phyloP scores from a whole-genome alignment of 2,329 filamentous ascomycete species.

The Bipolaris oryzae region DNA sequence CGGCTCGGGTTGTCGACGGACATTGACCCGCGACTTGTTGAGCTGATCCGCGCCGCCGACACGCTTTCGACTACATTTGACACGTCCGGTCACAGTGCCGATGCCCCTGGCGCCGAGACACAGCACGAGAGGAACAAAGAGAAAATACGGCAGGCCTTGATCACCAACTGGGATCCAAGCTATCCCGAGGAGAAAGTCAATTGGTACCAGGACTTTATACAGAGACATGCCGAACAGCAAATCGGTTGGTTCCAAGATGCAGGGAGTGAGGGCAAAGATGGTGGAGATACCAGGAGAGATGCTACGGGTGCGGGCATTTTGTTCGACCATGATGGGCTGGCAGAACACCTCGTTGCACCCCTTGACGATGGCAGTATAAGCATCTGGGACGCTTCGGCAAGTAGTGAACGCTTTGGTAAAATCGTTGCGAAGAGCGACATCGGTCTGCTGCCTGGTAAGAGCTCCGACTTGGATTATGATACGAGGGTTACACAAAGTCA shows the following conservation, averaged over 20 bases:
- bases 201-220: slow-evolving; percentile 91
- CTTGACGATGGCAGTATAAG: slow-evolving; percentile 88
- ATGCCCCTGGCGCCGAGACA: slow-evolving; percentile 40
- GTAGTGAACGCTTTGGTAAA: slow-evolving; percentile 65
- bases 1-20: slow-evolving; percentile 35
- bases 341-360: slow-evolving; percentile 72
- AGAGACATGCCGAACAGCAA: slow-evolving; percentile 74
- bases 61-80: slow-evolving; percentile 36
- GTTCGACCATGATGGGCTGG: slow-evolving; percentile 61
- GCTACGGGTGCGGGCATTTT: slow-evolving; percentile 73
- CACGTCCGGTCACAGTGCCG: slow-evolving; percentile 29
- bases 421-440: slow-evolving; percentile 70
- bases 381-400: slow-evolving; percentile 70
- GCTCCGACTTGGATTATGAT: slow-evolving; percentile 50
- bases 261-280: slow-evolving; percentile 45
- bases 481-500: slow-evolving; percentile 53
- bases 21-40: slow-evolving; percentile 52
- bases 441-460: slow-evolving; percentile 69
- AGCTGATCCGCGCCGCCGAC: slow-evolving; percentile 51
- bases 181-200: slow-evolving; percentile 73
- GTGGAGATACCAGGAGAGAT: slow-evolving; percentile 59
- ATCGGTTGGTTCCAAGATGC: slow-evolving; percentile 79
- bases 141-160: slow-evolving; percentile 60
- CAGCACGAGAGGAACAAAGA: slow-evolving; percentile 39
- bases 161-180: slow-evolving; percentile 83